Evolutionary conservation across 345 rosid species (phyloP), one percentile per base, ranked within the genome.

Genomic region (Euphorbia tirucalli): DNA sequence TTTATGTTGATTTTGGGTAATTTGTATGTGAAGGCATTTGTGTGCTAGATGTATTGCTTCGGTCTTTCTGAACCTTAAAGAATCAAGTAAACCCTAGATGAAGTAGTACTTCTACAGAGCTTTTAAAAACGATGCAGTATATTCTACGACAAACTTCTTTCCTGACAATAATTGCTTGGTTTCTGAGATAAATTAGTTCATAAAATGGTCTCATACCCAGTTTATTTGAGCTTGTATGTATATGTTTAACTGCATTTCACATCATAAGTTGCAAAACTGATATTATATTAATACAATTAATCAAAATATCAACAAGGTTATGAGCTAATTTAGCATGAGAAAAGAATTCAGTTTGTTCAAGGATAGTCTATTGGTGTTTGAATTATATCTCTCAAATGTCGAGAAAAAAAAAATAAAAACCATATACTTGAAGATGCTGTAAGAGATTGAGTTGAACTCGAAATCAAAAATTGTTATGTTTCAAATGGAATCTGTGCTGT

Each of bases 81-180:
- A 44, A 4, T 25, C 8, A 15, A 19, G 56, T 28, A 8, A 57
- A 27, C 65, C 41, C 52, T 18, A 15, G 18, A 69, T 16, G 7
- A 32, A 56, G 8, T 16, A 41, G n/a, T 46, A 43, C 37, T 63
- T 16, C 22, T 25, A 5, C 22, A 28, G 44, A 43, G 52, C 22
- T 37, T 61, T 63, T 52, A 4, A 49, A 24, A 27, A 24, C 0
- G 55, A 24, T 25, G 27, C 25, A 61, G 4, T 13, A 32, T 61
- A 32, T 61, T 61, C 27, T 35, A 35, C 46, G 18, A 43, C 25
- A 32, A 61, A 30, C 15, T 71, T 55, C 14, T 0, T 6, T 71
- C 22, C 49, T 59, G 56, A 44, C 61, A 16, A 27, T 11, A 43
- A 43, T 70, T 48, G 35, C 66, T 46, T 44, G 66, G 58, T 60